Percentiles rank a stretch among this genome's conserved stretches.
Evolutionary conservation across 495 filamentous ascomycete species (phyloP).

Genomic region (Tuber aestivum): DNA sequence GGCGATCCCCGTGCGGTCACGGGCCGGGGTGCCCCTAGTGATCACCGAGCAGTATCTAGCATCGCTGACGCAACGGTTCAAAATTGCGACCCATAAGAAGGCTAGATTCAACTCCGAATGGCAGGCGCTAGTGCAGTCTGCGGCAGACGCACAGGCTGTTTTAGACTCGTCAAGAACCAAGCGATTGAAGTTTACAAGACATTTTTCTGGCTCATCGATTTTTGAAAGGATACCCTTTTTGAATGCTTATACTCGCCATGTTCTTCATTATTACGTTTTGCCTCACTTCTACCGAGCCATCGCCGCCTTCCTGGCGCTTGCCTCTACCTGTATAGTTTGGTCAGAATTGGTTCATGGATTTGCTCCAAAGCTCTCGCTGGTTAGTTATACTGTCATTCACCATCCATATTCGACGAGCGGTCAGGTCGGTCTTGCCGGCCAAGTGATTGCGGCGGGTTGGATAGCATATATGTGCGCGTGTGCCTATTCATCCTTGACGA

Average conservation of each 20-base stretch:
- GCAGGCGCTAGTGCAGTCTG: constrained; percentile 68
- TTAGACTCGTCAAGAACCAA: constrained; percentile 77
- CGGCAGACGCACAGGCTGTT: constrained; percentile 69
- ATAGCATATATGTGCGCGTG: constrained; percentile 87
- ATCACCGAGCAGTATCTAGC: constrained; percentile 92
- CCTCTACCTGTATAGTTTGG: constrained; percentile 80
- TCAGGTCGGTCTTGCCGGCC: constrained; percentile 73
- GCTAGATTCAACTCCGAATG: constrained; percentile 77
- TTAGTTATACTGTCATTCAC: constrained; percentile 78
- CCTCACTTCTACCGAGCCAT: constrained; percentile 59
- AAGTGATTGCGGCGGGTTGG: constrained; percentile 78
- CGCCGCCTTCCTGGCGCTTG: constrained; percentile 60
- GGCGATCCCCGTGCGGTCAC: constrained; percentile 46
- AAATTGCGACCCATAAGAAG: constrained; percentile 73
- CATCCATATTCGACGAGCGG: constrained; percentile 60
- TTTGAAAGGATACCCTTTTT: constrained; percentile 56
- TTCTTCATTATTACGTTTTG: constrained; percentile 63
- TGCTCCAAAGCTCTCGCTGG: constrained; percentile 68
- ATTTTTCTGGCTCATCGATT: constrained; percentile 52
- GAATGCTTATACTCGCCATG: constrained; percentile 80
- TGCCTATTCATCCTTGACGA: constrained; percentile 74
- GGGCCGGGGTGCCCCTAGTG: constrained; percentile 58
- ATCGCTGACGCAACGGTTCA: constrained; percentile 73
- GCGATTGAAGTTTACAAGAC: constrained; percentile 64
- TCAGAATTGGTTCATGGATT: constrained; percentile 79